Evolutionary conservation across 1,284 basidiomycete species (phyloP), one percentile per base, ranked within the genome.

Genomic region (Tetrapyrgos nigripes): DNA sequence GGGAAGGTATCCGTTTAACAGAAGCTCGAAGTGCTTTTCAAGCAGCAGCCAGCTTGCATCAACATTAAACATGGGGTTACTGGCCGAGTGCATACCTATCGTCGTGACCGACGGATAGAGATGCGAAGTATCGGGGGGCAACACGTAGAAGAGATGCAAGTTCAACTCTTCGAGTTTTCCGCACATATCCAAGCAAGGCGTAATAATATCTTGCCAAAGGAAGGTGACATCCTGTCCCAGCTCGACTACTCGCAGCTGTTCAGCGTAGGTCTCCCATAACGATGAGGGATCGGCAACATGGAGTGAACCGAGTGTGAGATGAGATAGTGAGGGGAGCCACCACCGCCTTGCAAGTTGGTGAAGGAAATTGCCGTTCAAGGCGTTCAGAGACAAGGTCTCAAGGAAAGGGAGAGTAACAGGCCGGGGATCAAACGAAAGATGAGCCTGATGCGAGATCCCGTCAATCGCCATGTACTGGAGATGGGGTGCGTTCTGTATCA

Each of bases 381-480:
- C 72, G 37, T 76, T 74, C 49, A 90, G 65, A 43, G 83, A 82
- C 49, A 90, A 77, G 0, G 84, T 88, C 35, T 74, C 72, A 52
- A 86, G 67, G 11, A 68, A 64, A 4, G 78, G 75, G 47, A 90
- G 75, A 29, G 72, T 61, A 19, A 70, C 64, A 26, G 65, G 62
- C 24, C 66, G 60, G 44, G 59, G 62, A 66, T 66, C 61, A 64
- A 69, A 47, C 51, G 66, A 51, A 45, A 74, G 63, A 61, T 76
- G 73, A 26, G 79, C 68, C 19, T 55, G 50, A 35, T 50, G 55
- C n/a, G 37, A 37, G 44, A 80, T 72, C n/a, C 85, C 84, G 28
- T 80, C 82, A 23, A 90, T 71, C 58, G 82, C 76, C 54, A 90
- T 82, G 62, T 84, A 87, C 53, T 79, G 74, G 48, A 90, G 66